phyloP scores from a whole-genome alignment of 2,329 filamentous ascomycete genomes.

The Helminthosporium solani region DNA sequence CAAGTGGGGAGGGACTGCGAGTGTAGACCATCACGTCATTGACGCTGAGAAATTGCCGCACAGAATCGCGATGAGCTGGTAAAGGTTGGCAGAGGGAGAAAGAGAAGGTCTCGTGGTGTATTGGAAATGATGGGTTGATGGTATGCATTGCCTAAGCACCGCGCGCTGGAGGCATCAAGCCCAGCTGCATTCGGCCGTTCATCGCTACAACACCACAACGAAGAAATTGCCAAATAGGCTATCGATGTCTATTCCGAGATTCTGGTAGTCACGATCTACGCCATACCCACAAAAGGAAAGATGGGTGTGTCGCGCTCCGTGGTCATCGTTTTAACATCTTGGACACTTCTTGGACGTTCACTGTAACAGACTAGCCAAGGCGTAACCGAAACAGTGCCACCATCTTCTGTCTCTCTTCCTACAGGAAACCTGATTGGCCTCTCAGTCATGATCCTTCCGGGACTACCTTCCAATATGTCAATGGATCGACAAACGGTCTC shows the following conservation, averaged over 20 bases:
- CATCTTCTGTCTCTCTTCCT: constrained; percentile 12
- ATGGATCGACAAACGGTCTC: neutral
- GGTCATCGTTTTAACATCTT: constrained; percentile 23
- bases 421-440: constrained; percentile 15
- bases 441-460: neutral
- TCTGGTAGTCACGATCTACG: neutral
- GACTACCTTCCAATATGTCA: neutral
- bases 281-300: neutral
- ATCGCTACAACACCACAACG: too few species aligned
- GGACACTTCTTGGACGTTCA: constrained; percentile 11
- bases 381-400: constrained; percentile 21
- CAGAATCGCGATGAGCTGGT: too few species aligned
- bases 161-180: too few species aligned
- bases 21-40: neutral
- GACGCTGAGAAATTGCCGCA: too few species aligned
- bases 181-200: neutral
- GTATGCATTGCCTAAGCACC: too few species aligned
- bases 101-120: neutral
- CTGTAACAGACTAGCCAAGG: constrained; percentile 24
- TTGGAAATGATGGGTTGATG: too few species aligned
- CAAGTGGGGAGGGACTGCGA: constrained; percentile 7
- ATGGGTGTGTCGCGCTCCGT: neutral
- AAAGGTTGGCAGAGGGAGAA: too few species aligned
- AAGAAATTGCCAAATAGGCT: neutral
- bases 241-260: neutral